A percentile compares a stretch with the other conserved stretches of the same genome.
Conservation (phyloP, 1,284 basidiomycete species). For the Mycosarcoma maydis region DNA sequence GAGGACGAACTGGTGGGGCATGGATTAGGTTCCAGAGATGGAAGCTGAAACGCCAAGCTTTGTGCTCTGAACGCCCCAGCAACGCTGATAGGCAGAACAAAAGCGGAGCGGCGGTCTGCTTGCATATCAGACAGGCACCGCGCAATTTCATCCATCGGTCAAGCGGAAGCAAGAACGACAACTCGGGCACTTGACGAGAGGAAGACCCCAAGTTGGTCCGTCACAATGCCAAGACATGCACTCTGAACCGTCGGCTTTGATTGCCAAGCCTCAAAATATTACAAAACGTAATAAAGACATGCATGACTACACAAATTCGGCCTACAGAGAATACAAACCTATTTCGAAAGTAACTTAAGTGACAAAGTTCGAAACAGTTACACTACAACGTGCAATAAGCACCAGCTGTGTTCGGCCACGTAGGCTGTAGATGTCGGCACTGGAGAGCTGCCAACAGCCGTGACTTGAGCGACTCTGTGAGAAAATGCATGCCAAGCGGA, state of each 20-base stretch:
- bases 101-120: conserved; percentile 33
- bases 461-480: too few species aligned
- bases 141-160: conserved; percentile 8
- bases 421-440: background rate
- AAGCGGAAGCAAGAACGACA: background rate
- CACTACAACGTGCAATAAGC: background rate
- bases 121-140: conserved; percentile 12
- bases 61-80: background rate
- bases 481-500: too few species aligned
- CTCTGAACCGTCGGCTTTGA: conserved; percentile 33
- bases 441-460: too few species aligned
- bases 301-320: too few species aligned
- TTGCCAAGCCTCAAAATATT: conserved; percentile 24
- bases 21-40: too few species aligned
- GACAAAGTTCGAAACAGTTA: background rate
- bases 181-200: conserved; percentile 15
- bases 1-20: too few species aligned
- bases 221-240: conserved; percentile 39
- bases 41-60: background rate
- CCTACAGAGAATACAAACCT: conserved; percentile 6
- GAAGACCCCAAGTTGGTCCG: conserved; percentile 2
- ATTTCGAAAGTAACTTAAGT: background rate
- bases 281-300: too few species aligned
- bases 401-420: background rate
- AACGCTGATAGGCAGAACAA: background rate